phyloP scores from a whole-genome alignment of 306 rosid genomes.

The Fragaria vesca region DNA sequence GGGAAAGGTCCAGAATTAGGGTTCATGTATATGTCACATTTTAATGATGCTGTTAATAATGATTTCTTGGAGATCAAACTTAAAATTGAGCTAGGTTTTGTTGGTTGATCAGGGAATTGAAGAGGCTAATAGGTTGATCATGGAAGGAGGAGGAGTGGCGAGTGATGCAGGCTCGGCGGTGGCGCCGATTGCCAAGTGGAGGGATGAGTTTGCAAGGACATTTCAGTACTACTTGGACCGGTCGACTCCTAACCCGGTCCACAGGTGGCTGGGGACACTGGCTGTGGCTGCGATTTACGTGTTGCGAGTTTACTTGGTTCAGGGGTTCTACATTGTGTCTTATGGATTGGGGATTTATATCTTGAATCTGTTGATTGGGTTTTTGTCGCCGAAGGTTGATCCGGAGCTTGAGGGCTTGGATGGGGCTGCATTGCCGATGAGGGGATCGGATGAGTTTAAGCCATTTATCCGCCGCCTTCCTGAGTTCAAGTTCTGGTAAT shows the following conservation, averaged over 20 bases:
- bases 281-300: constrained; percentile 40
- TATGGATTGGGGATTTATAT: constrained; percentile 64
- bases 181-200: constrained; percentile 57
- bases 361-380: constrained; percentile 65
- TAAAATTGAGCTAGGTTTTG: not conserved
- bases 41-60: not conserved
- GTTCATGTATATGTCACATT: not conserved
- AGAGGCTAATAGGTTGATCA: constrained; percentile 10
- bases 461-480: constrained; percentile 78
- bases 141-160: constrained; percentile 63
- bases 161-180: constrained; percentile 38
- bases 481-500: constrained; percentile 76
- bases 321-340: constrained; percentile 61
- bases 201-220: constrained; percentile 41
- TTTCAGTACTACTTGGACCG: constrained; percentile 70
- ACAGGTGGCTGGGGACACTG: constrained; percentile 70
- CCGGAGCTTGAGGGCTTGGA: constrained; percentile 62
- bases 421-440: constrained; percentile 64
- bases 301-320: constrained; percentile 53
- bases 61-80: too few species aligned
- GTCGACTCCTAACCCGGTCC: constrained; percentile 49
- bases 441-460: constrained; percentile 62
- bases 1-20: not conserved
- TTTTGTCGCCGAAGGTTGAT: constrained; percentile 64
- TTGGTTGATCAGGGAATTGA: constrained; percentile 19